Conservation (phyloP, 176 grass and related monocot genomes). For the Lolium rigidum region DNA sequence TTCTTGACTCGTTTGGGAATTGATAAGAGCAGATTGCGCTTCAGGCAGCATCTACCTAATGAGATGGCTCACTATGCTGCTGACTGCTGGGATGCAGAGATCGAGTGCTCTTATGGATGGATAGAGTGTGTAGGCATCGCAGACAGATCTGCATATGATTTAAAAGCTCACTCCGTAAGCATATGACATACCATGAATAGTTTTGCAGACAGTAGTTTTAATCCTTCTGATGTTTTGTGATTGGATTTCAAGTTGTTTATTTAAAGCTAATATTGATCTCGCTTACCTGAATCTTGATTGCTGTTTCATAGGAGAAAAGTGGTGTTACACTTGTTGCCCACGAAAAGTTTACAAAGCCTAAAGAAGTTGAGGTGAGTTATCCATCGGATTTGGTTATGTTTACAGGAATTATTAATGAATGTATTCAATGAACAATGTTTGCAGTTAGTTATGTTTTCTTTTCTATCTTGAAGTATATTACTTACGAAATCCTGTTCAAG, state of each 20-base stretch:
- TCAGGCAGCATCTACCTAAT: conserved; percentile 87
- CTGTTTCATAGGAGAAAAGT: conserved; percentile 69
- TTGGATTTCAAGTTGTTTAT: background rate
- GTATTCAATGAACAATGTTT: background rate
- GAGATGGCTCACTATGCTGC: conserved; percentile 95
- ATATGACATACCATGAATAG: conserved; percentile 8
- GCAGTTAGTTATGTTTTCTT: conserved; percentile 14
- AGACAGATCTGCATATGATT: conserved; percentile 90
- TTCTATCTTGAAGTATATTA: background rate
- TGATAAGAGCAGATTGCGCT: conserved; percentile 63
- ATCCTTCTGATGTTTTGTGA: conserved; percentile 1
- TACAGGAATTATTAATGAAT: background rate
- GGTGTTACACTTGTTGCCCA: conserved; percentile 73
- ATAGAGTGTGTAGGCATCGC: conserved; percentile 89
- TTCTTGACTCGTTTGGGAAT: conserved; percentile 79
- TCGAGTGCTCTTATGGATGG: conserved; percentile 85
- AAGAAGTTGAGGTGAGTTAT: conserved; percentile 76
- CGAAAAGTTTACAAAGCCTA: conserved; percentile 73
- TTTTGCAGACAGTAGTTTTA: conserved; percentile 5
- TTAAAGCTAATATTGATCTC: background rate
- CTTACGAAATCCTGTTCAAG: background rate
- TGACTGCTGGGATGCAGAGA: conserved; percentile 92
- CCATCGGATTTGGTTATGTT: background rate
- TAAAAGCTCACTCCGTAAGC: conserved; percentile 74
- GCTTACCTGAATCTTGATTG: conserved; percentile 13